These are phyloP conservation scores for Fusarium neocosmosporiellum DNA, from an alignment of 2,329 filamentous ascomycete species.

Conservation along the genomic window DNA sequence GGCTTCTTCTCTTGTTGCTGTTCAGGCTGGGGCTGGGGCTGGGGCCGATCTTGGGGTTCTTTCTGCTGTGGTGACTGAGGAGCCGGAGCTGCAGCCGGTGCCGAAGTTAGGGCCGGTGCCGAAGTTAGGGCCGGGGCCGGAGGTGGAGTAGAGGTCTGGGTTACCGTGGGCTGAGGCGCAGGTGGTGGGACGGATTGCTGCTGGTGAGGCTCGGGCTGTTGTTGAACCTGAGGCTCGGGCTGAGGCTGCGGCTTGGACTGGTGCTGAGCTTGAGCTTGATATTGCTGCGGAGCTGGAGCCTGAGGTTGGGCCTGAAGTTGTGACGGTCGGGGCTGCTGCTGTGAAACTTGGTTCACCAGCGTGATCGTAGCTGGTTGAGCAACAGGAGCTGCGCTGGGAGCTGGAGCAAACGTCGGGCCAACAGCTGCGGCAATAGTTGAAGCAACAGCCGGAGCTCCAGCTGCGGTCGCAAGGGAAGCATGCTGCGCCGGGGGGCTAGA, in stretches of 20 bases:
- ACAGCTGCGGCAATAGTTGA: conserved; percentile 10
- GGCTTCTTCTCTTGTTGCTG: conserved; percentile 9
- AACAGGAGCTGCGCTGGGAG: conserved; percentile 6
- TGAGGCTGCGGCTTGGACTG: neutral
- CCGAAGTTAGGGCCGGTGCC: neutral
- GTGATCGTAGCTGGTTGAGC: conserved; percentile 21
- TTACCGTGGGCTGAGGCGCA: neutral
- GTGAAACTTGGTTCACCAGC: conserved; percentile 11
- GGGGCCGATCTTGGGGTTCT: neutral
- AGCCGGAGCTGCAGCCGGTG: neutral
- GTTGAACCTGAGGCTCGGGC: neutral
- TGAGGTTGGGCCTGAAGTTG: conserved; percentile 11
- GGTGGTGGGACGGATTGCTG: neutral
- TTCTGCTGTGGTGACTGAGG: conserved; percentile 15
- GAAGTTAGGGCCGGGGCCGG: neutral
- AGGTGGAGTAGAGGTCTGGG: neutral
- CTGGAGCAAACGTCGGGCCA: neutral
- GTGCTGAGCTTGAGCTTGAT: neutral
- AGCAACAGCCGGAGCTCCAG: conserved; percentile 16
- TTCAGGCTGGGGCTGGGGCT: neutral
- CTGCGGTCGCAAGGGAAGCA: conserved; percentile 21
- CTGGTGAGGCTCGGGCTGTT: neutral
- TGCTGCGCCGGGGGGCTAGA: conserved; percentile 7
- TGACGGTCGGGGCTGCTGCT: conserved; percentile 9
- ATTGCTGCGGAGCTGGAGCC: neutral